Evolutionary conservation across 306 rosid species (phyloP), one percentile per base, ranked within the genome.

Genomic region (Comarum palustre): DNA sequence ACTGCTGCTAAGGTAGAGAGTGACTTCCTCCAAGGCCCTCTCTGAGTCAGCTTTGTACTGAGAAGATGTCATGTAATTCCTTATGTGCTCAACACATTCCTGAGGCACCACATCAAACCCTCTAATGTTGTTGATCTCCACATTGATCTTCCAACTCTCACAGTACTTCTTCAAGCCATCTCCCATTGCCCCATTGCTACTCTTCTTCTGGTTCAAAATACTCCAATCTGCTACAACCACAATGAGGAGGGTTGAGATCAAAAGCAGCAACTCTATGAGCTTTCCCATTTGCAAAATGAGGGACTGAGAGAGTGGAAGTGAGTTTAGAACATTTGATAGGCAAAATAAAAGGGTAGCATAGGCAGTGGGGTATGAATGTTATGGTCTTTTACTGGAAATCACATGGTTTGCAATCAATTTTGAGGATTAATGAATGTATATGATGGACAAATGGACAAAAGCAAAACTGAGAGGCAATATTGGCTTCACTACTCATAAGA

Each of bases 111-210:
- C 84, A 20, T 68, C 85, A 72, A 89, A 84, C 0, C 65, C 82
- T 58, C 81, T 86, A 8, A 86, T 69, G 82, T 80, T 86, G 83
- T 86, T 80, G 36, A 88, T 50, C 47, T 88, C 87, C 8, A 85
- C 89, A 78, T 87, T 87, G 19, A 86, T 73, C 74, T 88, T 90
- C 93, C 93, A 87, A 86, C 90, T 90, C 82, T 87, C 91, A n/a
- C 92, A 90, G 43, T 87, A 86, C 41, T 47, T 87, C 80, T 82
- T 87, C 85, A 84, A 79, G 75, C 45, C 84, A 25, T 60, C 86
- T 61, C 75, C 71, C 31, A 67, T 19, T 5, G 57, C 78, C 61
- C 55, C 69, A 52, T 75, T 41, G 38, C 0, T 29, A 29, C 13
- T 60, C 20, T 68, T 38, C 51, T 59, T 78, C 52, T 17, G 71